Evolutionary conservation across 2,329 filamentous ascomycete genomes (phyloP), one percentile per base, ranked within the genome.

Genomic region (Drechslerella coelobrocha): DNA sequence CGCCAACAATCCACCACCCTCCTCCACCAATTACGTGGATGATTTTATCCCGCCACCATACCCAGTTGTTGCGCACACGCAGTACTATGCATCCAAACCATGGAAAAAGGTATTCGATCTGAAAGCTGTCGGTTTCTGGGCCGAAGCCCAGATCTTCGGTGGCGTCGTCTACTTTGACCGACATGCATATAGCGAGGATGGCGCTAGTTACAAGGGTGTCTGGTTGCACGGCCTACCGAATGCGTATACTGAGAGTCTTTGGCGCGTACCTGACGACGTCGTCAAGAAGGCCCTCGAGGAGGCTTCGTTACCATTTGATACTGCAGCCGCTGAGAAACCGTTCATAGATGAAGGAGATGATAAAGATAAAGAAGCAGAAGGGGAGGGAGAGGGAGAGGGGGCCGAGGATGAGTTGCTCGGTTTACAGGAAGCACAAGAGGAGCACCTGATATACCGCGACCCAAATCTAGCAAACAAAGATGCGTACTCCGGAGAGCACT

Each of bases 51-150:
- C 65, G 24, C 56, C 50, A 17, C 65, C 65, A 14, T 69, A 69
- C 47, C 65, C 65, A 7, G 51, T 62, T 8, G 54, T 69, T 41
- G 65, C 65, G 9, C 65, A 69, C 17, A 48, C 45, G n/a, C 65
- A 69, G 26, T 69, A 69, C 57, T 69, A 69, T 39, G 65, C 65
- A 24, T 69, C 65, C 10, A 69, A 69, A 31, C 65, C 65, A n/a
- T 69, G 65, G 65, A 69, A 69, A 21, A 56, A 51, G n/a, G 24
- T 69, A 2, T 62, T 57, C 19, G 65, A 69, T 37, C 45, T 69
- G 26, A 69, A 69, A 21, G 51, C 65, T 23, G 56, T 62, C 24
- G 65, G 65, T 2, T 69, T 69, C 52, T 69, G 65, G 65, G 65
- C 65, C 29, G 65, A 69, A 41, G 57, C 65, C 6, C 65, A 62